Evolutionary conservation across 2,329 filamentous ascomycete genomes (phyloP), one percentile per base, ranked within the genome.

Genomic region (Fusarium pseudonygamai): DNA sequence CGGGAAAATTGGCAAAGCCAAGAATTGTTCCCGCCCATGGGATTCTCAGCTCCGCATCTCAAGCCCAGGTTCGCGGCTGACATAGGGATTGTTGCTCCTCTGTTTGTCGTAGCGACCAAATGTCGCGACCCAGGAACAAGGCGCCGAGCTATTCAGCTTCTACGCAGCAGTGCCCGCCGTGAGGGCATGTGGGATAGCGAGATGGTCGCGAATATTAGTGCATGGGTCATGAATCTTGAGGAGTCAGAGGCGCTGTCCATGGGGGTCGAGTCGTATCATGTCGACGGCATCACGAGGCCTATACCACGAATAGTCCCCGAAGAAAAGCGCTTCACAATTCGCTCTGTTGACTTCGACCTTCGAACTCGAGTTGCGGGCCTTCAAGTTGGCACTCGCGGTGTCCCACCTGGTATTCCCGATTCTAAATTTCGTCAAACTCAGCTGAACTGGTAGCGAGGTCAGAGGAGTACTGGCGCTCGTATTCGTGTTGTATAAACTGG

Each of bases 141-240:
- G 26, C 84, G 89, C 24, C 87, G 88, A 70, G 91, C 91, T 13
- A 90, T 93, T 46, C 85, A 88, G 78, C 79, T 93, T 42, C 81
- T 93, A 62, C 84, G 85, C 57, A 88, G 85, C 73, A 90, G 87
- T 75, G 87, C 89, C 13, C 85, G 90, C 50, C 84, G 90, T 55
- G 91, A 93, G 80, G 91, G 89, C 28, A 90, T 93, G 85, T 93
- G 91, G 91, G 91, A 93, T 75, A 91, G 88, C 74, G 86, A 89
- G 71, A 83, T 90, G 67, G 84, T 85, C 16, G 88, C 88, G 3
- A 84, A 84, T 13, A 89, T 90, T 72, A 86, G 85, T 52, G 83
- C 83, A 65, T 90, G 88, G 87, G 83, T 90, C 42, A 85, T 87
- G 78, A 80, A 83, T 14, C 83, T 90, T 22, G 88, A 90, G 73